These are phyloP conservation scores for Acanthamoeba castellanii DNA, from an alignment of 208 protist species.

Conservation along the genomic window DNA sequence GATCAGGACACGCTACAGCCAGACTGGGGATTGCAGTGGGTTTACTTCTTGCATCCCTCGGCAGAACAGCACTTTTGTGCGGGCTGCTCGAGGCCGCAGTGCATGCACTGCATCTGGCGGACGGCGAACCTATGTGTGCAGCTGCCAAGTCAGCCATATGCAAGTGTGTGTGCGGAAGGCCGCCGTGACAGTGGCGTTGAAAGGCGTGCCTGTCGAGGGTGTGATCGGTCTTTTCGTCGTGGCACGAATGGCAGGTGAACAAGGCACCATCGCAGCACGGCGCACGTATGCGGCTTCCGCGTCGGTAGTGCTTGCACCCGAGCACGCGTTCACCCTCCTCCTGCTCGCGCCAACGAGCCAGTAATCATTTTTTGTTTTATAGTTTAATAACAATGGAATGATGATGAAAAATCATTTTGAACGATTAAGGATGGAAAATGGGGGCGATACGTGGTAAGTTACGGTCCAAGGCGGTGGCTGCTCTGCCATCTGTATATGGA, in stretches of 20 bases:
- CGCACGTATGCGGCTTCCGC: slow-evolving; percentile 8
- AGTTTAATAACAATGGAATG: neutral
- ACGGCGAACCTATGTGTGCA: neutral
- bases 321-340: neutral
- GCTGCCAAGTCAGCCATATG: neutral
- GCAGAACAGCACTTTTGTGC: neutral
- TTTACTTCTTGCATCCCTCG: slow-evolving; percentile 14
- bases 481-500: neutral
- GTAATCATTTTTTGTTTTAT: no score
- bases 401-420: neutral
- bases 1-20: neutral
- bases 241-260: slow-evolving; percentile 36
- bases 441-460: neutral
- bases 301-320: slow-evolving; percentile 32
- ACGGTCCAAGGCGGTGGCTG: neutral
- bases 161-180: neutral
- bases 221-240: slow-evolving; percentile 62
- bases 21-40: neutral
- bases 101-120: slow-evolving; percentile 63
- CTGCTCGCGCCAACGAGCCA: neutral
- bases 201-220: neutral
- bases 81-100: slow-evolving; percentile 33
- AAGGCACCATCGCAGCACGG: slow-evolving; percentile 19
- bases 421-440: neutral
- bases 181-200: neutral